Evolutionary conservation across 2,329 filamentous ascomycete species (phyloP).

Genomic region (Apiospora arundinis): DNA sequence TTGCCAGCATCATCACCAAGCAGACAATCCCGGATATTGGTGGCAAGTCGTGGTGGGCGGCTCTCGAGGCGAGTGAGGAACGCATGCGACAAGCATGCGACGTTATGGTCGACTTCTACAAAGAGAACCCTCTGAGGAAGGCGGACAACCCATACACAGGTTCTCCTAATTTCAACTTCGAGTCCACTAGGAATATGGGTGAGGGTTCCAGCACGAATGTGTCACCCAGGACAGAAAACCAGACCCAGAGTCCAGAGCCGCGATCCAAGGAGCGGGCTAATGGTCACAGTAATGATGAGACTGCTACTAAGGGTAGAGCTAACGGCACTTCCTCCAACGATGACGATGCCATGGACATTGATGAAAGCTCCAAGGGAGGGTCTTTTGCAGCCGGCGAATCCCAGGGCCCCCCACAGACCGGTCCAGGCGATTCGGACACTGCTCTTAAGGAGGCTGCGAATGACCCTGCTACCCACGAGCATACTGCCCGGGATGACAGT

Average conservation of each 20-base stretch:
- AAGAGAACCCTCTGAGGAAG: constrained; percentile 67
- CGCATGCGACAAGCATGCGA: constrained; percentile 77
- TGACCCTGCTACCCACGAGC: constrained; percentile 34
- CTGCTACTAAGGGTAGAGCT: constrained; percentile 30
- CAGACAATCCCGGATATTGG: constrained; percentile 78
- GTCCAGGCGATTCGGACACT: constrained; percentile 40
- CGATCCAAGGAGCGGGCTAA: not conserved
- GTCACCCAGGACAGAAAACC: constrained; percentile 53
- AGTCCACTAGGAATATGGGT: constrained; percentile 57
- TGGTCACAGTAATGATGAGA: constrained; percentile 9
- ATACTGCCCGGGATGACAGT: constrained; percentile 32
- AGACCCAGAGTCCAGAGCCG: constrained; percentile 54
- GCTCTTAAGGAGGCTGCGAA: constrained; percentile 42
- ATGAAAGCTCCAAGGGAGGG: constrained; percentile 24
- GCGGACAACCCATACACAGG: constrained; percentile 57
- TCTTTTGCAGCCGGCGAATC: constrained; percentile 27
- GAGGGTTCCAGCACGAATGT: constrained; percentile 58
- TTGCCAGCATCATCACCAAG: constrained; percentile 77
- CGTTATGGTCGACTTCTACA: constrained; percentile 74
- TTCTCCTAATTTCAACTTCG: constrained; percentile 62
- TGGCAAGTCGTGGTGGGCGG: constrained; percentile 87
- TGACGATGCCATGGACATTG: constrained; percentile 39
- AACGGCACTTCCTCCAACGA: constrained; percentile 42
- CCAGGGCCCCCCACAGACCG: constrained; percentile 31
- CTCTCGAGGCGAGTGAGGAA: constrained; percentile 72